phyloP scores from a whole-genome alignment of 164 flowering plant species.

The Warburgia ugandensis region DNA sequence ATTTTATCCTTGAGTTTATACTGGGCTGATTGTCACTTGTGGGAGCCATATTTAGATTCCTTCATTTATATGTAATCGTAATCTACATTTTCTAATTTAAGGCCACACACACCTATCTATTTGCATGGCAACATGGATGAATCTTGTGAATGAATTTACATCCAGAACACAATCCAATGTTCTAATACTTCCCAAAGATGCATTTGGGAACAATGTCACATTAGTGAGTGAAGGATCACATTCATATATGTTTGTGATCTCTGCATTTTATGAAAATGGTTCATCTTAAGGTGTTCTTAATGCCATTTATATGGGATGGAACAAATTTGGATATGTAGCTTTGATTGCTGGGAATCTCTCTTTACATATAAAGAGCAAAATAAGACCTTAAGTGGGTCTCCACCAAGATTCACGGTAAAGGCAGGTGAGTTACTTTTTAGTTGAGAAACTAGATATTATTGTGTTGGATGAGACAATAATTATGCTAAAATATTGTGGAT shows the following conservation, averaged over 20 bases:
- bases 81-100: constrained; percentile 19
- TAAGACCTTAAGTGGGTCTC: constrained; percentile 57
- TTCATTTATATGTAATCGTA: not conserved
- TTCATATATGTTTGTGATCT: constrained; percentile 28
- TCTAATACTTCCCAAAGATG: constrained; percentile 73
- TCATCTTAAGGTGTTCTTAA: constrained; percentile 34
- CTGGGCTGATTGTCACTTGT: not conserved
- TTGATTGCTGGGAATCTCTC: constrained; percentile 47
- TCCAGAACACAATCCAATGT: constrained; percentile 57
- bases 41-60: not conserved
- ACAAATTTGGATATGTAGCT: constrained; percentile 38
- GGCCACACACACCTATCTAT: constrained; percentile 60
- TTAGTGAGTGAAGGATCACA: constrained; percentile 25
- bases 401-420: constrained; percentile 61
- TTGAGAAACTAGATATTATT: no score
- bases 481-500: no score
- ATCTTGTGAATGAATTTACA: constrained; percentile 44
- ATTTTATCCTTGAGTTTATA: not conserved
- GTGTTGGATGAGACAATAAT: no score
- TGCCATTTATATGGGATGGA: constrained; percentile 48
- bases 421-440: constrained; percentile 55
- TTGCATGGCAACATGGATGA: constrained; percentile 61
- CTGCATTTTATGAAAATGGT: constrained; percentile 41
- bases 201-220: constrained; percentile 82
- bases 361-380: constrained; percentile 45